phyloP scores from a whole-genome alignment of 352 stramenopile species.

The Phytophthora sp. region DNA sequence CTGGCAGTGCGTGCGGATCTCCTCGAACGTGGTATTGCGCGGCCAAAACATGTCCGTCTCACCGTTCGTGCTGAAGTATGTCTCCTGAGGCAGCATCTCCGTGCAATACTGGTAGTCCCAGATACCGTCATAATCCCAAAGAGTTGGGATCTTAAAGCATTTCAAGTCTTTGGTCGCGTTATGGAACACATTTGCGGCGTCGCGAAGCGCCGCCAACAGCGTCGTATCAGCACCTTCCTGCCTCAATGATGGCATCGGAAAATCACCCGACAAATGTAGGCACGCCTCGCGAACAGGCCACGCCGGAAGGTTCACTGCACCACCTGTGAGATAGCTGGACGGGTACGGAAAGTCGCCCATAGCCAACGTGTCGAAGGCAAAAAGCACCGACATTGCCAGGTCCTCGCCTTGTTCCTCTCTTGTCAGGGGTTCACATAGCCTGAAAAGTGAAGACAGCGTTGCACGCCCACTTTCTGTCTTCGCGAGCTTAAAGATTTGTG shows the following conservation, averaged over 20 bases:
- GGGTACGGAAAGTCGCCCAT: slow-evolving; percentile 97
- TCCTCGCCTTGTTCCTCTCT: slow-evolving; percentile 51
- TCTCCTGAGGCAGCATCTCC: slow-evolving; percentile 91
- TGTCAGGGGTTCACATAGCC: slow-evolving; percentile 66
- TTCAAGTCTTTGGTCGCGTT: slow-evolving; percentile 81
- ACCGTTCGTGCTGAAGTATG: slow-evolving; percentile 90
- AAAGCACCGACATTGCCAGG: slow-evolving; percentile 77
- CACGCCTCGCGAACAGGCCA: slow-evolving; percentile 94
- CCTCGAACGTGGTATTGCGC: slow-evolving; percentile 62
- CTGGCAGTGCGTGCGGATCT: slow-evolving; percentile 70
- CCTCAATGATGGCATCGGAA: slow-evolving; percentile 36
- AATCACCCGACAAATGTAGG: slow-evolving; percentile 60
- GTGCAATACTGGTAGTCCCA: slow-evolving; percentile 94
- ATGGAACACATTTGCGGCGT: slow-evolving; percentile 88
- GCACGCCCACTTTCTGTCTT: slow-evolving; percentile 60
- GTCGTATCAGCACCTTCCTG: slow-evolving; percentile 23
- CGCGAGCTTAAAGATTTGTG: slow-evolving; percentile 73
- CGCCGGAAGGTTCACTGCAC: slow-evolving; percentile 74
- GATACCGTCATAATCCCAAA: slow-evolving; percentile 84
- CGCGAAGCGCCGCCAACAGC: slow-evolving; percentile 58
- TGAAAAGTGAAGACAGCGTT: slow-evolving; percentile 68
- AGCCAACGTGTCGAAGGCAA: slow-evolving; percentile 93
- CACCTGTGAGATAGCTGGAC: slow-evolving; percentile 92
- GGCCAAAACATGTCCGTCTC: slow-evolving; percentile 94
- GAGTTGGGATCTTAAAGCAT: slow-evolving; percentile 79